Percentiles rank a stretch among this genome's conserved stretches.
phyloP scores from a whole-genome alignment of 345 rosid genomes.

The Excoecaria agallocha region DNA sequence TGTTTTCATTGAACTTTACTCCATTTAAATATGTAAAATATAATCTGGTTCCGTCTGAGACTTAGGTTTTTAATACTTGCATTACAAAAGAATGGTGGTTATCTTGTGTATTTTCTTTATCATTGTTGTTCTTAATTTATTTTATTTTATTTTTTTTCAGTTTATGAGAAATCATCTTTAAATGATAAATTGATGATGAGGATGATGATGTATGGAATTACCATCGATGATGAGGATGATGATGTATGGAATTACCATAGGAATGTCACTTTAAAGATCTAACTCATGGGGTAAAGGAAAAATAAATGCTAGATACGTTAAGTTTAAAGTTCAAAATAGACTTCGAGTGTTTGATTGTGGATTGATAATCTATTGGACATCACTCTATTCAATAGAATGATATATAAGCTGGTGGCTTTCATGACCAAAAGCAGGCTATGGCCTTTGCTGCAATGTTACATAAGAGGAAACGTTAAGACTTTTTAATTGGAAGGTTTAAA shows the following conservation, averaged over 20 bases:
- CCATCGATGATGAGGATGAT: background rate
- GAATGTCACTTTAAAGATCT: background rate
- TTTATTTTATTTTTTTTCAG: background rate
- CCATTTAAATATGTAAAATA: no score
- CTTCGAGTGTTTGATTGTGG: background rate
- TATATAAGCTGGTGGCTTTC: background rate
- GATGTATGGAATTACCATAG: background rate
- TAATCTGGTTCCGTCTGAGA: no score
- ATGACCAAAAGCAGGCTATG: background rate
- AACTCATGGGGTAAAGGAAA: background rate
- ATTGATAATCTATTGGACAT: background rate
- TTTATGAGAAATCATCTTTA: background rate
- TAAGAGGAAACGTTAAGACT: background rate
- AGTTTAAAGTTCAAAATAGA: background rate
- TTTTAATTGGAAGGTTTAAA: background rate
- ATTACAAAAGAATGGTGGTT: background rate
- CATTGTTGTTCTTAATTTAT: no score
- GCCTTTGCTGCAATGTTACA: background rate
- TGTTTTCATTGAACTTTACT: no score
- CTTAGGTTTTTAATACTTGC: background rate
- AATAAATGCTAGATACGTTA: background rate
- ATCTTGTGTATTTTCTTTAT: background rate
- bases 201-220: no score
- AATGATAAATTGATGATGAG: background rate
- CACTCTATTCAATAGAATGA: background rate